Evolutionary conservation across 371 early-diverging fungal species (phyloP), one percentile per base, ranked within the genome.

Genomic region (Mortierella polycephala): DNA sequence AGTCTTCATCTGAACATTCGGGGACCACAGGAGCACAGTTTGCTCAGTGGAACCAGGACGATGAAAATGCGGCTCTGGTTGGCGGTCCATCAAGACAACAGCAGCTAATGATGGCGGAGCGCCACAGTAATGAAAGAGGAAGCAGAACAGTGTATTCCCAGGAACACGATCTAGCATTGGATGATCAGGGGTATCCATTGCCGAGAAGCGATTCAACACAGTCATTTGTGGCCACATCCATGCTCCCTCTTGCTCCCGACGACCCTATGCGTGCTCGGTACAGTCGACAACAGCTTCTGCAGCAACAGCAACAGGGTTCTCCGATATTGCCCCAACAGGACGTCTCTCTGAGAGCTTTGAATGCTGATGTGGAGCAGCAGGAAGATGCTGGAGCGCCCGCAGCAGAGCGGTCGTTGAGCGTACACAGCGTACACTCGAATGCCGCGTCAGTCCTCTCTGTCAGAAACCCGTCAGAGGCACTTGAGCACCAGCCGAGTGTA

Each of bases 11-110:
- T 0, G 71, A 71, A 44, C 46, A 60, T 8, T 76, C 77, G 14
- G 56, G 67, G 8, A 53, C 62, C 5, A 57, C 69, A 5, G 56
- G 47, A 12, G 64, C 57, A 14, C 69, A 67, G 51, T 54, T 40
- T 52, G 67, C 67, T 23, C 66, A 66, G 14, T 69, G 79, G 79
- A 65, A 57, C 39, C 72, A 68, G 62, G 79, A 79, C 16, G 79
- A 79, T 40, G 79, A 71, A 55, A 72, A 72, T 40, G 57, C 72
- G n/a, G 57, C 69, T 0, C 64, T 77, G 42, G 69, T 79, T 16
- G 79, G 73, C 5, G 73, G 64, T 7, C 62, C 61, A 5, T 41
- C 64, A 12, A 62, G 62, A 13, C 74, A 73, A 23, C 69, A 64
- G 39, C 66, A 65, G 44, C 11, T 64, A 39, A 60, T 51, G 54